Base-by-base conservation (phyloP, 1,139 yeast genomes). In the Lodderomyces oxycetoniae region DNA sequence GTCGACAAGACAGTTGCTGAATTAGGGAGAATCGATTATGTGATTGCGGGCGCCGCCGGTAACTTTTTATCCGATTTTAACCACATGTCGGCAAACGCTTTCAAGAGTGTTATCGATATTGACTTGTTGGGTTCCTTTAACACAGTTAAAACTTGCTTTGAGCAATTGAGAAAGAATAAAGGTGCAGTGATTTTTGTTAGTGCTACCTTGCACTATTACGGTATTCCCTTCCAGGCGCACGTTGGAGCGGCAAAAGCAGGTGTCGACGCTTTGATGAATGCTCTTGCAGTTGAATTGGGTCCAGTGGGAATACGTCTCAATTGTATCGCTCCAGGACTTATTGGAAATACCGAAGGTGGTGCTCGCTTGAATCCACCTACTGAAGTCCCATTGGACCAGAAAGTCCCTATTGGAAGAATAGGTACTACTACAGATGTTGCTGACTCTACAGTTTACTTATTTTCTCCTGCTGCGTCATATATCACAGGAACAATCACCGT, bases 171-270 rank as follows among this genome's bases (percentile, higher is more conserved):
- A 33, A 67, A 74, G 53, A 74, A 74, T 49, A 79, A 78, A 55
- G 97, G 97, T 22, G 57, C 76, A 2, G 70, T 85, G 19, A 46
- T 89, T n/a, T 87, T 89, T 47, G 84, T 89, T n/a, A 76, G 89
- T 37, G 95, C 97, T 1, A 88, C 96, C 1, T 69, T 89, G 38
- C 96, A 89, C 56, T 86, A 85, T 58, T 74, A 79, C 49, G 97
- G 96, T n/a, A 76, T 84, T 5, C 95, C 96, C 6, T 77, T 83
- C 62, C 97, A 89, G 60, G 49, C 77, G 2, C 97, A 89, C 48
- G 96, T 87, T 2, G 83, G 91, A 3, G 96, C 97, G 0, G 97
- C 97, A 5, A 89, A 89, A 61, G 96, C 97, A 1, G 97, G 96
- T 22, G 74, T 89, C 27, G 97, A 89, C 55, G 94, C 96, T 1